Conservation (phyloP, 305 asterid genomes). For the Ilex paraguariensis region DNA sequence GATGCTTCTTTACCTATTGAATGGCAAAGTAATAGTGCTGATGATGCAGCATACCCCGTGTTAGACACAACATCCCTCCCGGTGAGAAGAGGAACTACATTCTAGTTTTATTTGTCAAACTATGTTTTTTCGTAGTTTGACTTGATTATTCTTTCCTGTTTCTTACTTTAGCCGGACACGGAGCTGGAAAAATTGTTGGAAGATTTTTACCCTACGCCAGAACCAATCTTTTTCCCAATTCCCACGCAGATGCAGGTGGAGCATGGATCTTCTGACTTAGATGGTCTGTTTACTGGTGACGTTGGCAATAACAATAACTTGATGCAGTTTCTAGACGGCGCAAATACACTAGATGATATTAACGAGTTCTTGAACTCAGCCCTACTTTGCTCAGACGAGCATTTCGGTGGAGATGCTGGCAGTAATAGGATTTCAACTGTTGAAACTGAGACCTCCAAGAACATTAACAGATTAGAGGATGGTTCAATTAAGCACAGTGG, state of each 20-base stretch:
- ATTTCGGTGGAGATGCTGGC: conserved; percentile 22
- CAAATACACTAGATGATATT: conserved; percentile 38
- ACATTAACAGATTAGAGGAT: conserved; percentile 2
- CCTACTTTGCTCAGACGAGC: conserved; percentile 41
- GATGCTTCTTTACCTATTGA: conserved; percentile 31
- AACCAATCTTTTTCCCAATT: conserved; percentile 56
- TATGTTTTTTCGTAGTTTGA: not conserved
- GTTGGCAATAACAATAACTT: conserved; percentile 19
- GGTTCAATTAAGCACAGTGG: conserved; percentile 26
- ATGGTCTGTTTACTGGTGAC: conserved; percentile 25
- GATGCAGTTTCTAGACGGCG: conserved; percentile 39
- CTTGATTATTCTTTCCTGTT: not conserved
- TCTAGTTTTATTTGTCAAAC: not conserved
- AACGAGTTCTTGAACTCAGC: conserved; percentile 53
- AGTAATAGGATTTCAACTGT: conserved; percentile 15
- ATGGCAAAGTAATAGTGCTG: not conserved
- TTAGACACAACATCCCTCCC: conserved; percentile 11
- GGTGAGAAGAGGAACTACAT: conserved; percentile 33
- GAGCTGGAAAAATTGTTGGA: conserved; percentile 53
- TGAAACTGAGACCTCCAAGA: conserved; percentile 19
- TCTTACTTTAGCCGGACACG: conserved; percentile 46
- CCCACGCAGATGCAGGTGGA: conserved; percentile 30
- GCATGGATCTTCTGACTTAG: conserved; percentile 28
- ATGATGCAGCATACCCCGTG: too few species aligned
- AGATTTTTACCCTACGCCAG: conserved; percentile 29